phyloP scores from a whole-genome alignment of 768 basidiomycete genomes.

The Hygrocybe coccinea region DNA sequence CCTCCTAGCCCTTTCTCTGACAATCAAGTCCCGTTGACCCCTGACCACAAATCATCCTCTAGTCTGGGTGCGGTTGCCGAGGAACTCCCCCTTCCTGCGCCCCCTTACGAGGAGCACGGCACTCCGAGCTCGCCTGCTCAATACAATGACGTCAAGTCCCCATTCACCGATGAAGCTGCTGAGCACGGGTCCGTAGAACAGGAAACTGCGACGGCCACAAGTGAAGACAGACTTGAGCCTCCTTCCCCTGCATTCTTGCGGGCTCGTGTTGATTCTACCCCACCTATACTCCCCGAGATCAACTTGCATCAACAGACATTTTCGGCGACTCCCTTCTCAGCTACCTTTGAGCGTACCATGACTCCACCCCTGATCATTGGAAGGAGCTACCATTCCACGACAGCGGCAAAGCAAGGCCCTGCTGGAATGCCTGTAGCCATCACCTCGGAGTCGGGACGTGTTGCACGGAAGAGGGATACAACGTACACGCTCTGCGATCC shows the following conservation, averaged over 20 bases:
- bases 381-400: background rate
- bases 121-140: too few relatives aligned
- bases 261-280: slow-evolving; percentile 31
- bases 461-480: slow-evolving; percentile 22
- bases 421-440: background rate
- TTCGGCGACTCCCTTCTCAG: slow-evolving; percentile 19
- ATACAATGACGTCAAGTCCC: too few relatives aligned
- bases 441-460: background rate
- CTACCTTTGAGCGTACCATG: slow-evolving; percentile 10
- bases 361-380: slow-evolving; percentile 9
- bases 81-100: background rate
- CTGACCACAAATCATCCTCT: background rate
- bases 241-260: slow-evolving; percentile 22
- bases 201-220: background rate
- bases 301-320: slow-evolving; percentile 27
- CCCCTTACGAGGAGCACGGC: background rate
- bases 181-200: too few relatives aligned
- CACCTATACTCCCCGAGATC: slow-evolving; percentile 41
- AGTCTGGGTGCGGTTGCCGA: background rate
- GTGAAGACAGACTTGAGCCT: slow-evolving; percentile 17
- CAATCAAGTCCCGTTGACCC: background rate
- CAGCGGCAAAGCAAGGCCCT: background rate
- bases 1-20: too few relatives aligned
- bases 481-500: slow-evolving; percentile 6
- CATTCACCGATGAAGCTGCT: too few relatives aligned